These are phyloP conservation scores for Cryptosporidium viatorum DNA, from an alignment of 169 alveolate species.

Conservation along the genomic window DNA sequence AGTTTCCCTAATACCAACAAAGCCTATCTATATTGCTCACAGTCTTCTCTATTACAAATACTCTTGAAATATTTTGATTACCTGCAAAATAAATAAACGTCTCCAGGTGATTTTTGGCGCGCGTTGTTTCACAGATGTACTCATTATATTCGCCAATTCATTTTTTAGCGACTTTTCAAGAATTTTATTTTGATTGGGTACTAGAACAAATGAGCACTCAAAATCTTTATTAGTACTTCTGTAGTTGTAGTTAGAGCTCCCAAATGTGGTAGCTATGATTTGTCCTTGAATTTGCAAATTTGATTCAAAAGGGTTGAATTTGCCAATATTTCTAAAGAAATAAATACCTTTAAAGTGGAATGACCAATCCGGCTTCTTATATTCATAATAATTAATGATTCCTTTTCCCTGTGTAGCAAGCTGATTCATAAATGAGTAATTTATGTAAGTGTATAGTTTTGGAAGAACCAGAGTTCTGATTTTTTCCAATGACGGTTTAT, in stretches of 20 bases:
- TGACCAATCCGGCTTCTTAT: conserved; percentile 25
- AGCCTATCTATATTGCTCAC: not conserved
- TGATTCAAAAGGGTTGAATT: not conserved
- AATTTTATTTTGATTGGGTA: conserved; percentile 14
- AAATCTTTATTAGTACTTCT: conserved; percentile 48
- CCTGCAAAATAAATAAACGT: conserved; percentile 18
- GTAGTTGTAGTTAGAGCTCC: conserved; percentile 58
- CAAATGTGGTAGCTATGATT: conserved; percentile 28
- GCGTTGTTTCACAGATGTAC: not conserved
- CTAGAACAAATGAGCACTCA: conserved; percentile 60
- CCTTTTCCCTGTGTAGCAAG: not conserved
- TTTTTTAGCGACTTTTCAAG: conserved; percentile 19
- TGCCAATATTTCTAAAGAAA: conserved; percentile 9
- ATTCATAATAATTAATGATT: not conserved
- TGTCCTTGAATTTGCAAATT: not conserved
- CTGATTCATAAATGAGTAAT: conserved; percentile 1
- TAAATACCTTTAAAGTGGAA: conserved; percentile 58
- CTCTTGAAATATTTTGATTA: not conserved
- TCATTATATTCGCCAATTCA: conserved; percentile 35
- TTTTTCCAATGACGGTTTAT: not conserved
- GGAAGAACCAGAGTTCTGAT: conserved; percentile 10
- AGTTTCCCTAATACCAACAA: not conserved
- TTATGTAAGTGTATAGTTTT: conserved; percentile 20
- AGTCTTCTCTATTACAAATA: conserved; percentile 1
- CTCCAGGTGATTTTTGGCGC: conserved; percentile 64